Conservation (phyloP, 257 asterid genomes). For the Solanum dulcamara region DNA sequence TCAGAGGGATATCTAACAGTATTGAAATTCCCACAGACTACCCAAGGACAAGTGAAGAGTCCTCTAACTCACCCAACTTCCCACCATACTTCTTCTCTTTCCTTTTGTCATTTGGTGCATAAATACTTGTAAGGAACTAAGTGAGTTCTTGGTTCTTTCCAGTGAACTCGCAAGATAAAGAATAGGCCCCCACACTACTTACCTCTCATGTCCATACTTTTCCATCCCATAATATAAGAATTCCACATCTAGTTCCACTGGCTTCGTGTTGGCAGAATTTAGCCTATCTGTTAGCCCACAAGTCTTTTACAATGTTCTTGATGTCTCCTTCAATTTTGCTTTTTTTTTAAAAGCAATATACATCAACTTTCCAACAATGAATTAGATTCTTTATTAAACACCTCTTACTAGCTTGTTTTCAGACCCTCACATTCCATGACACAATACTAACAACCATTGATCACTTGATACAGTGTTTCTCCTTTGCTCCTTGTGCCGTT, state of each 20-base stretch:
- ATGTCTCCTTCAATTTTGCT: background rate
- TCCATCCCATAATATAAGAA: background rate
- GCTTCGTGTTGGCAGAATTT: background rate
- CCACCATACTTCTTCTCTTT: background rate
- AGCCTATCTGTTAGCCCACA: background rate
- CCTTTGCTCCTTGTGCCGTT: background rate
- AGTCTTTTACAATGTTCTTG: background rate
- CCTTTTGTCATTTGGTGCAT: background rate
- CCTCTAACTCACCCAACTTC: background rate
- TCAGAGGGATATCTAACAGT: background rate
- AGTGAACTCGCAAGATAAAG: background rate
- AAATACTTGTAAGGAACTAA: background rate
- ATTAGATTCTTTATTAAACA: background rate
- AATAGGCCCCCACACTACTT: background rate
- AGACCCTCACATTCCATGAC: background rate
- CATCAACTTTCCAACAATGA: background rate
- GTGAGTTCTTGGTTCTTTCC: background rate
- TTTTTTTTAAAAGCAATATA: background rate
- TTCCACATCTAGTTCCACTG: background rate
- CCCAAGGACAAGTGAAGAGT: background rate
- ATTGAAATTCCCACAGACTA: background rate
- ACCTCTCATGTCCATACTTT: background rate
- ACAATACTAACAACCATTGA: background rate
- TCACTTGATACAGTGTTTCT: background rate
- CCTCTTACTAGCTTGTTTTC: background rate